Base-by-base conservation (phyloP, 306 rosid species). In the Cucurbita maxima region DNA sequence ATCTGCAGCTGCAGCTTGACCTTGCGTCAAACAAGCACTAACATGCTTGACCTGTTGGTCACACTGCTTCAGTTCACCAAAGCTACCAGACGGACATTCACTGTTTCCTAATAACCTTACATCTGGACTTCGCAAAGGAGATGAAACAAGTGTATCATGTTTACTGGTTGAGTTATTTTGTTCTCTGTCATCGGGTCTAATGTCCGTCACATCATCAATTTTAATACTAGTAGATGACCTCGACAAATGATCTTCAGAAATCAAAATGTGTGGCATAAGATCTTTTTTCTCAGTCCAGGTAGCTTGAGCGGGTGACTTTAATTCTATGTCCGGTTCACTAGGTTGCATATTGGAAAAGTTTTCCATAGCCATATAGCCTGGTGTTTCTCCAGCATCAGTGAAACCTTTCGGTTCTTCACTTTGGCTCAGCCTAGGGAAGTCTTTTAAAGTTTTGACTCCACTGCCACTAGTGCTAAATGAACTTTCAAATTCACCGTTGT, bases 271-370 rank as follows among this genome's bases (percentile, higher is more conserved):
- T 13, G 78, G 84, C 45, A 56, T 79, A 79, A 56, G 64, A 78
- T 84, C 61, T 55, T 67, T 71, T 38, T 62, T 51, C 52, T 75
- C 76, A 34, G 81, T 78, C 63, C 25, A 75, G 74, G 76, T 73
- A 69, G 81, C 55, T 76, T 77, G 82, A 37, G 70, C 69, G 14
- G 82, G 82, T 50, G 91, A 79, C 76, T 66, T 66, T 20, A 67
- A 25, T 52, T 19, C 74, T 75, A 60, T 72, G 70, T 53, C 63
- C 22, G 69, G 72, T 75, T 62, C 82, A 57, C 19, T 59, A 41
- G 76, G 77, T 74, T 79, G 63, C 43, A 45, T 71, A 37, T 69
- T 57, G 56, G 76, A 57, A 80, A 73, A 76, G 80, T 48, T 69
- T 58, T 56, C 66, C 6, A 58, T 60, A 37, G 76, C 51, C 77